Base-by-base conservation (phyloP, 1,284 basidiomycete genomes). In the Neotropicomus parvogracilis region DNA sequence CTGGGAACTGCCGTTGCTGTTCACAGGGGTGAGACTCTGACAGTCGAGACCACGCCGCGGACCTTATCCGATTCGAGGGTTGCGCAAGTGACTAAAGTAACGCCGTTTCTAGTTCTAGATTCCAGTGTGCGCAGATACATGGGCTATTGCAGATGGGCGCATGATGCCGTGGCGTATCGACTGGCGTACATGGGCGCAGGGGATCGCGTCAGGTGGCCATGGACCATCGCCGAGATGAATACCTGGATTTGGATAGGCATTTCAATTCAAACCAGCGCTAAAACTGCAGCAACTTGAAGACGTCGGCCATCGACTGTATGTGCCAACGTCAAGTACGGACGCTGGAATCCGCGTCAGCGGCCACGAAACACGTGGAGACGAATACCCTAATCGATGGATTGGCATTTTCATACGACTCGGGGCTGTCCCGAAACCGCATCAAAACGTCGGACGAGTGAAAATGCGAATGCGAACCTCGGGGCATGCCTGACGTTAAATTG, bases 21-120 rank as follows among this genome's bases (percentile, higher is more conserved):
- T 28, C 5, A 13, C 16, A 33, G 16, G 16, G 3, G 12, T n/a
- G n/a, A n/a, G 27, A 9, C 33, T 28, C 39, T 31, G 49, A 40
- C n/a, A 34, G 43, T 46, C 58, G 35, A 58, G 55, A 48, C 47
- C n/a, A 12, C 7, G 3, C 14, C 5, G 11, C 44, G 56, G 56
- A 59, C 39, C 56, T 42, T 39, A 44, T 34, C 44, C 54, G 40
- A 3, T 31, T 59, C 40, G 43, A 46, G 55, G 58, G 57, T 37
- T 55, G 31, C 55, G 41, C 45, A 35, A 44, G n/a, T n/a, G n/a
- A n/a, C n/a, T n/a, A n/a, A 43, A 17, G 16, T 13, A n/a, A n/a
- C n/a, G n/a, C n/a, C n/a, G n/a, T n/a, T n/a, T n/a, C 31, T 32
- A 3, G 6, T 35, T 39, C 20, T 6, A 41, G 35, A 51, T n/a